Evolutionary conservation across 495 filamentous ascomycete species (phyloP).

Genomic region (Durotheca rogersii): DNA sequence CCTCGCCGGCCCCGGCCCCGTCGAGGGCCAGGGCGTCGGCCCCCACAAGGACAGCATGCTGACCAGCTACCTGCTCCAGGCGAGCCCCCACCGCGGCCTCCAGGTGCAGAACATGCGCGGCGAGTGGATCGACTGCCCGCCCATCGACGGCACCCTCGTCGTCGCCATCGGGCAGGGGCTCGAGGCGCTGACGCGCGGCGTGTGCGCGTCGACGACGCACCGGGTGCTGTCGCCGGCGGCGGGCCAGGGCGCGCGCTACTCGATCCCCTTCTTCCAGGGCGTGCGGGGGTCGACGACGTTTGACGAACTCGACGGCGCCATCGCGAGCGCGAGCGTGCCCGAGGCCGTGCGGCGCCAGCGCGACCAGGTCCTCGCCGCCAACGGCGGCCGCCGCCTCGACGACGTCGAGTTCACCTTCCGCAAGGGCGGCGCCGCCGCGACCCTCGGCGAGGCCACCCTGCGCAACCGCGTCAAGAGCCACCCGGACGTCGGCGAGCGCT

Average conservation of each 20-base stretch:
- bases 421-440: constrained; percentile 58
- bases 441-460: constrained; percentile 79
- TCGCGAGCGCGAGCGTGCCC: no score
- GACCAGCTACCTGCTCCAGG: constrained; percentile 83
- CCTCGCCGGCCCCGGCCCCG: constrained; percentile 42
- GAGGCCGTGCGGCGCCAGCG: constrained; percentile 60
- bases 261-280: constrained; percentile 91
- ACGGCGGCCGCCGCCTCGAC: constrained; percentile 56
- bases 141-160: constrained; percentile 64
- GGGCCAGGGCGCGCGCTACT: constrained; percentile 72
- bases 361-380: constrained; percentile 49
- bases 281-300: constrained; percentile 80
- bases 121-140: constrained; percentile 76
- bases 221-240: constrained; percentile 67
- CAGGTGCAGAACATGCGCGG: constrained; percentile 87
- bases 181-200: constrained; percentile 85
- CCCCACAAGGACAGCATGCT: constrained; percentile 95
- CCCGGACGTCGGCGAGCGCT: constrained; percentile 83
- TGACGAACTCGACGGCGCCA: constrained; percentile 68
- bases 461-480: constrained; percentile 88
- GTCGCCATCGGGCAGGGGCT: constrained; percentile 92
- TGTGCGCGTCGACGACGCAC: constrained; percentile 85
- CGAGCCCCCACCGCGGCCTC: constrained; percentile 72
- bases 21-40: constrained; percentile 71
- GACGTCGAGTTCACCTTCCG: constrained; percentile 81